Evolutionary conservation across 2,329 filamentous ascomycete genomes (phyloP).

Genomic region (Aspergillus ochraceus): DNA sequence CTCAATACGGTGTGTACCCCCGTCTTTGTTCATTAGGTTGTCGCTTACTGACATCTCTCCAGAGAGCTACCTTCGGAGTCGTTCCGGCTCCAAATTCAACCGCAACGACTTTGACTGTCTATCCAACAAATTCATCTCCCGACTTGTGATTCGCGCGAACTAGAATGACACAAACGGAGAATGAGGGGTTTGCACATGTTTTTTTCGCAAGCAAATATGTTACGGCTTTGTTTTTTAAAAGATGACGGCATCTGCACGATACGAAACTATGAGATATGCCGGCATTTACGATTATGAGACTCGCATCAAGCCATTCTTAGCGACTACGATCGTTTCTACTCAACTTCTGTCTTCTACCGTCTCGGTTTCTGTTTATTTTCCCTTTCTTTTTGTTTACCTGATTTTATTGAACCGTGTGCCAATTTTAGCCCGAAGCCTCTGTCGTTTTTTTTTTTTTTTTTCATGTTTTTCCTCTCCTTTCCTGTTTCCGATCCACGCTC

Average conservation of each 20-base stretch:
- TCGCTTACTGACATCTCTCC: constrained; percentile 44
- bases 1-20: constrained; percentile 77
- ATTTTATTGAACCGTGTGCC: neutral
- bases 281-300: constrained; percentile 26
- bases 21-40: neutral
- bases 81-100: constrained; percentile 80
- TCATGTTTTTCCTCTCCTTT: constrained; percentile 32
- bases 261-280: constrained; percentile 33
- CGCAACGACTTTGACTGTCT: constrained; percentile 90
- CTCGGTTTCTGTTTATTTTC: constrained; percentile 19
- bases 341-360: constrained; percentile 16
- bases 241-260: constrained; percentile 24
- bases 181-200: constrained; percentile 13
- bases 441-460: constrained; percentile 26
- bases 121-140: constrained; percentile 96
- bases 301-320: constrained; percentile 19
- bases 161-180: constrained; percentile 44
- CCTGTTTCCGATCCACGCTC: constrained; percentile 21
- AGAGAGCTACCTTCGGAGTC: constrained; percentile 85
- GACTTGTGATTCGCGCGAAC: constrained; percentile 93
- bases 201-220: constrained; percentile 20
- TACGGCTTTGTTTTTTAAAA: constrained; percentile 17
- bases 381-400: constrained; percentile 9
- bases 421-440: constrained; percentile 19
- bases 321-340: constrained; percentile 23